Conservation (phyloP, 495 filamentous ascomycete genomes). For the Cudoniella acicularis region DNA sequence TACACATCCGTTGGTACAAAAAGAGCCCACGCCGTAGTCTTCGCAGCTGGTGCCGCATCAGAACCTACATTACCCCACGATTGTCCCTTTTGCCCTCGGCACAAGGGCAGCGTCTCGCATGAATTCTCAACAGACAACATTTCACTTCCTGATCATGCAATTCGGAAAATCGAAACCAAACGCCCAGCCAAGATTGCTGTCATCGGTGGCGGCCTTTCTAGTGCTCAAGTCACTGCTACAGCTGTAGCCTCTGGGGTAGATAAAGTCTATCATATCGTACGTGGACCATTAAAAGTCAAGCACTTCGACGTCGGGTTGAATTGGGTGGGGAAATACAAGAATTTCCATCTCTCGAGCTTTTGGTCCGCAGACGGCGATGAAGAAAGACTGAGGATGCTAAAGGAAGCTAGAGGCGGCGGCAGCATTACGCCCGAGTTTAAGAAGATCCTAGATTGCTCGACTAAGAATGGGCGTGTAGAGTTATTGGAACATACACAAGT, state of each 20-base stretch:
- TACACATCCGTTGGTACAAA: slow-evolving; percentile 39
- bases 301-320: slow-evolving; percentile 59
- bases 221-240: slow-evolving; percentile 57
- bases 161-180: slow-evolving; percentile 42
- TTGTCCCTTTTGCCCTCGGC: slow-evolving; percentile 16
- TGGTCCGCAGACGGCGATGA: slow-evolving; percentile 58
- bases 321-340: slow-evolving; percentile 68
- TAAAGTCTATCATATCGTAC: slow-evolving; percentile 55
- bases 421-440: slow-evolving; percentile 57
- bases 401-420: slow-evolving; percentile 55
- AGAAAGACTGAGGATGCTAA: slow-evolving; percentile 54
- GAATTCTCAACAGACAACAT: background rate
- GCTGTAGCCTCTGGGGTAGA: slow-evolving; percentile 48
- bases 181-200: slow-evolving; percentile 50
- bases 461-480: slow-evolving; percentile 37
- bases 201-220: slow-evolving; percentile 59
- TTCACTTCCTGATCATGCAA: slow-evolving; percentile 29
- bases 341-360: slow-evolving; percentile 58
- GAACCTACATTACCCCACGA: slow-evolving; percentile 45
- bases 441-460: slow-evolving; percentile 49
- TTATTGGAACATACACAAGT: slow-evolving; percentile 50
- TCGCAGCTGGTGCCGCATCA: slow-evolving; percentile 54
- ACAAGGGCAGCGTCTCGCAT: slow-evolving; percentile 1
- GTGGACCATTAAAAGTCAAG: slow-evolving; percentile 56
- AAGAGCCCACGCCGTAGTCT: slow-evolving; percentile 48